Evolutionary conservation across 2,329 filamentous ascomycete genomes (phyloP).

Genomic region (Alternaria sp.): DNA sequence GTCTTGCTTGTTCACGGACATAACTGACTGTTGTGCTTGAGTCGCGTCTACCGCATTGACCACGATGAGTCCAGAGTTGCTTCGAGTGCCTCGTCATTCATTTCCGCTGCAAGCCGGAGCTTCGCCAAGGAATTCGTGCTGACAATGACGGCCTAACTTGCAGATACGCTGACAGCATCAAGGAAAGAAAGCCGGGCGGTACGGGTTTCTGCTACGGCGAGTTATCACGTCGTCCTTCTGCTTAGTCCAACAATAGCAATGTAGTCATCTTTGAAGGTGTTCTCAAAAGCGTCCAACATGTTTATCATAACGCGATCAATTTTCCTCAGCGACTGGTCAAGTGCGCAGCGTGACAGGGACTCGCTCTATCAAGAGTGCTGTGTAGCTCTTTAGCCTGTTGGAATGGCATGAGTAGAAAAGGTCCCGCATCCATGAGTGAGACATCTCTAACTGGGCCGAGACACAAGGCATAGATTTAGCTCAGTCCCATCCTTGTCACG

Average conservation of each 20-base stretch:
- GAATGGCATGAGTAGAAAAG: neutral
- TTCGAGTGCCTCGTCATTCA: neutral
- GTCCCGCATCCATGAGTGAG: neutral
- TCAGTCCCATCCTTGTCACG: neutral
- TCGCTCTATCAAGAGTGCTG: neutral
- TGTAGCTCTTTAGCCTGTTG: neutral
- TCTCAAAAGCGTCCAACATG: neutral
- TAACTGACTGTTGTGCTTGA: slow-evolving; percentile 3
- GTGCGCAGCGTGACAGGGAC: neutral
- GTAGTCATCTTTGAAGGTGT: neutral
- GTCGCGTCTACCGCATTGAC: slow-evolving; percentile 12
- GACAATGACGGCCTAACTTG: neutral
- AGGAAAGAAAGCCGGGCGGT: neutral
- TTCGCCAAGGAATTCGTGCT: slow-evolving; percentile 11
- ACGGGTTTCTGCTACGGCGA: neutral
- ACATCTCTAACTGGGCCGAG: neutral
- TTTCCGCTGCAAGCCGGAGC: slow-evolving; percentile 27
- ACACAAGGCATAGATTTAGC: neutral
- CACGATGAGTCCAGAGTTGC: slow-evolving; percentile 12
- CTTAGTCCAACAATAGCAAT: neutral
- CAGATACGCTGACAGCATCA: neutral
- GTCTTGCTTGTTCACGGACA: neutral
- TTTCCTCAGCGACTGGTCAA: neutral
- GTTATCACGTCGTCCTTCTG: neutral
- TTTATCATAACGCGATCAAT: neutral